phyloP scores from a whole-genome alignment of 257 asterid genomes.

The Linderniella brevidens region DNA sequence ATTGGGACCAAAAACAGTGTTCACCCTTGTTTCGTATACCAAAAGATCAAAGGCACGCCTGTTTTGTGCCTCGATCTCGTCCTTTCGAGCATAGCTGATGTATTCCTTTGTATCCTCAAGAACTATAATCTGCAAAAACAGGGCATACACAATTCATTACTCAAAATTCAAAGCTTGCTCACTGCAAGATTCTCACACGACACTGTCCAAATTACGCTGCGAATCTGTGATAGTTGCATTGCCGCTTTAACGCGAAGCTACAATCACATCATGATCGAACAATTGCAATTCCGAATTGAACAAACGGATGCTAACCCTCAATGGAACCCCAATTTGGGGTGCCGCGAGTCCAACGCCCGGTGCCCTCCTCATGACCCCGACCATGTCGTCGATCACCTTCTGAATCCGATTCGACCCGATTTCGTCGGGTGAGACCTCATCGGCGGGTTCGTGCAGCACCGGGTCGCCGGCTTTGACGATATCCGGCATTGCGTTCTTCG shows the following conservation, averaged over 20 bases:
- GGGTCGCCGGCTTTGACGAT: conserved; percentile 93
- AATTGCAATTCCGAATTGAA: neutral
- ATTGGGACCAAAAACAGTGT: neutral
- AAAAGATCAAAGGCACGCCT: conserved; percentile 70
- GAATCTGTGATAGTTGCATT: no score
- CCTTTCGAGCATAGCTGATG: conserved; percentile 47
- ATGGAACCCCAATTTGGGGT: conserved; percentile 85
- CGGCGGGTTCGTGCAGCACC: conserved; percentile 80
- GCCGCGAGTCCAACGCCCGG: conserved; percentile 99
- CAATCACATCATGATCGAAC: neutral
- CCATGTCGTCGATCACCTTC: conserved; percentile 75
- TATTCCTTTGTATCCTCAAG: conserved; percentile 76
- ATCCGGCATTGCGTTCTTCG: conserved; percentile 45
- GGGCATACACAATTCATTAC: neutral
- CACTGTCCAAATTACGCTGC: no score
- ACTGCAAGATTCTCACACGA: no score
- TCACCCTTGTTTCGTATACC: conserved; percentile 24
- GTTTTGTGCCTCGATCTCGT: conserved; percentile 46
- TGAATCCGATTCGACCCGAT: conserved; percentile 70
- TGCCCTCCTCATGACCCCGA: conserved; percentile 60
- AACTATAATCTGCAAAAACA: conserved; percentile 53
- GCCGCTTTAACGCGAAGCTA: neutral
- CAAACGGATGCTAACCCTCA: conserved; percentile 30
- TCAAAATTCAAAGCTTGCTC: no score
- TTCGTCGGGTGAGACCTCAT: conserved; percentile 44